Evolutionary conservation across 345 rosid species (phyloP).

Genomic region (Salix viminalis): DNA sequence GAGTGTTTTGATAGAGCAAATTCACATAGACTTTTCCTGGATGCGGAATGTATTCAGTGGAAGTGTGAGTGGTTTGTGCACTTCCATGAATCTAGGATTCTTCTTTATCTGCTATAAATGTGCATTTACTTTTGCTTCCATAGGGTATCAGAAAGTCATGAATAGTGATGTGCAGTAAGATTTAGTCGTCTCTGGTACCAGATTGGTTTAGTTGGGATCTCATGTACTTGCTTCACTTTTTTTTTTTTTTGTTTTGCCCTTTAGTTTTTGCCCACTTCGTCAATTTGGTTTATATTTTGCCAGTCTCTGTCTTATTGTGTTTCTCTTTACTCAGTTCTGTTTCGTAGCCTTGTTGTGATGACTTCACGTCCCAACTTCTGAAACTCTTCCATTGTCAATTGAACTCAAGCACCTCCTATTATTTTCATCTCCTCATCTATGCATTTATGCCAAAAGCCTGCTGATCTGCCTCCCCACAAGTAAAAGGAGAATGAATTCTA

Average conservation of each 20-base stretch:
- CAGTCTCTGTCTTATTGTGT: neutral
- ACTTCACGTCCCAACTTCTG: slow-evolving; percentile 7
- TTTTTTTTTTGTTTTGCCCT: neutral
- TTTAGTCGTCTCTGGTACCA: neutral
- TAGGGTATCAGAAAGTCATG: neutral
- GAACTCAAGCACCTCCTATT: neutral
- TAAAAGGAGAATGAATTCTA: slow-evolving; percentile 62
- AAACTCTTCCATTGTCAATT: neutral
- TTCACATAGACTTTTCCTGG: slow-evolving; percentile 1
- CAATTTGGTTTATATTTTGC: neutral
- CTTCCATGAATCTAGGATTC: slow-evolving; percentile 1
- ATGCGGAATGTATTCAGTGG: slow-evolving; percentile 11
- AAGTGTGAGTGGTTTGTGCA: slow-evolving; percentile 2
- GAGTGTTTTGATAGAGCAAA: neutral
- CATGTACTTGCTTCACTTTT: neutral
- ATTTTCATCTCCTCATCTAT: neutral
- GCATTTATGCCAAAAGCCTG: slow-evolving; percentile 17
- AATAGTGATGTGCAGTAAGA: neutral
- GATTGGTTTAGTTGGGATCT: neutral
- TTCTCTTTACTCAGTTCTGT: neutral
- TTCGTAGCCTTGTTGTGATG: neutral
- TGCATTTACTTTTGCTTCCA: neutral
- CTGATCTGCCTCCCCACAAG: slow-evolving; percentile 26
- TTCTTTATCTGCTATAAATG: slow-evolving; percentile 8
- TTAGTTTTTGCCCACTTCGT: neutral